phyloP scores from a whole-genome alignment of 1,284 basidiomycete species.

The Thelephora terrestris region DNA sequence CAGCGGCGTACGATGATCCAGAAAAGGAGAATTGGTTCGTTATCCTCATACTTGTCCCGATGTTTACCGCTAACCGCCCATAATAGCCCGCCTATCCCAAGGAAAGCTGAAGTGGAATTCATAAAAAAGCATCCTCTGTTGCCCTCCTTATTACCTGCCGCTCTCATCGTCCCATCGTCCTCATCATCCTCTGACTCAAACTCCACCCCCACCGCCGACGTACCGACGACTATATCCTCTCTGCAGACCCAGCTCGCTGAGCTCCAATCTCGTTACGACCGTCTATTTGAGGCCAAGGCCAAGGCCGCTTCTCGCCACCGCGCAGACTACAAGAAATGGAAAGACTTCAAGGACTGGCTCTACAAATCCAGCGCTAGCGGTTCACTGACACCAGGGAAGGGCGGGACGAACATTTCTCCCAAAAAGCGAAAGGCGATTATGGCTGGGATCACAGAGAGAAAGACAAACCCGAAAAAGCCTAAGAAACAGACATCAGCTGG shows the following conservation, averaged over 20 bases:
- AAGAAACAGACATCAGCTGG: slow-evolving; percentile 3
- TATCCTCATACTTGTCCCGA: too few relatives aligned
- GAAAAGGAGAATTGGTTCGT: too few relatives aligned
- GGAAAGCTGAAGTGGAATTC: not conserved
- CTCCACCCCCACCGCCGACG: slow-evolving; percentile 1
- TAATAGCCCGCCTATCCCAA: not conserved
- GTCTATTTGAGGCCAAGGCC: slow-evolving; percentile 13
- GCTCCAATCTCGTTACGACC: slow-evolving; percentile 13
- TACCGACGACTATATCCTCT: not conserved
- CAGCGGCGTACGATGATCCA: too few relatives aligned
- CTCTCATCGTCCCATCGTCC: not conserved
- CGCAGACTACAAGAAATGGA: slow-evolving; percentile 11
- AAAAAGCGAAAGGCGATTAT: slow-evolving; percentile 27
- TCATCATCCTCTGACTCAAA: not conserved
- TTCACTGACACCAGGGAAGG: too few relatives aligned
- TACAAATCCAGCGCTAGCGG: slow-evolving; percentile 1
- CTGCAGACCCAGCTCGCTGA: slow-evolving; percentile 9
- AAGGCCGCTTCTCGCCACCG: slow-evolving; percentile 11
- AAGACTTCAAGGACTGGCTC: slow-evolving; percentile 14
- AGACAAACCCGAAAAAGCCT: slow-evolving; percentile 17
- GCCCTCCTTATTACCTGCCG: not conserved
- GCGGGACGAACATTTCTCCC: slow-evolving; percentile 1
- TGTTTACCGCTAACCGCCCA: too few relatives aligned
- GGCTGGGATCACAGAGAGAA: slow-evolving; percentile 39
- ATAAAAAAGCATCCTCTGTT: not conserved